Conservation (phyloP, 345 rosid genomes). For the Boechera retrofracta region DNA sequence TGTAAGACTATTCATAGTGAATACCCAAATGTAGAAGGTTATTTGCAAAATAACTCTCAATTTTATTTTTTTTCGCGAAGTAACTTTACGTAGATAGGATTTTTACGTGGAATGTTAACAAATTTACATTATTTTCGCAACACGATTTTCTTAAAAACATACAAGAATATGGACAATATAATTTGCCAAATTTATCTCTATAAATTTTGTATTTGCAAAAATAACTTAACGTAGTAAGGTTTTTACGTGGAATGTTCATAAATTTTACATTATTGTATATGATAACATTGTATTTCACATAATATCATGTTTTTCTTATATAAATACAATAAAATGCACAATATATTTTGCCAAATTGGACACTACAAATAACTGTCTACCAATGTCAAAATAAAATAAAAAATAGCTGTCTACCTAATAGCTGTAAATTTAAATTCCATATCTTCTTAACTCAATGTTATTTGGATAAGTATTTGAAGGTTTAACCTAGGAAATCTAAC, state of each 20-base stretch:
- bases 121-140: too few species aligned
- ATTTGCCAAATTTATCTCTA: too few species aligned
- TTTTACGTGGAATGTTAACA: too few species aligned
- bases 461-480: background rate
- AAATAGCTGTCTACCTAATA: background rate
- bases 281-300: background rate
- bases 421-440: slow-evolving; percentile 1
- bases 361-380: background rate
- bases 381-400: background rate
- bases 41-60: too few species aligned
- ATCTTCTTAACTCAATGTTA: background rate
- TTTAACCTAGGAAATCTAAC: slow-evolving; percentile 1
- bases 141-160: too few species aligned
- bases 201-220: too few species aligned
- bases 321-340: background rate
- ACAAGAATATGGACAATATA: too few species aligned
- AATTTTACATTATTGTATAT: background rate
- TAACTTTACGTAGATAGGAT: too few species aligned
- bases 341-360: background rate
- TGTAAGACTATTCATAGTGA: background rate
- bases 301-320: background rate
- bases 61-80: too few species aligned
- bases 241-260: too few species aligned
- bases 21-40: background rate
- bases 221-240: background rate